phyloP scores from a whole-genome alignment of 2,329 filamentous ascomycete genomes.

The Aspergillus carbonarius region DNA sequence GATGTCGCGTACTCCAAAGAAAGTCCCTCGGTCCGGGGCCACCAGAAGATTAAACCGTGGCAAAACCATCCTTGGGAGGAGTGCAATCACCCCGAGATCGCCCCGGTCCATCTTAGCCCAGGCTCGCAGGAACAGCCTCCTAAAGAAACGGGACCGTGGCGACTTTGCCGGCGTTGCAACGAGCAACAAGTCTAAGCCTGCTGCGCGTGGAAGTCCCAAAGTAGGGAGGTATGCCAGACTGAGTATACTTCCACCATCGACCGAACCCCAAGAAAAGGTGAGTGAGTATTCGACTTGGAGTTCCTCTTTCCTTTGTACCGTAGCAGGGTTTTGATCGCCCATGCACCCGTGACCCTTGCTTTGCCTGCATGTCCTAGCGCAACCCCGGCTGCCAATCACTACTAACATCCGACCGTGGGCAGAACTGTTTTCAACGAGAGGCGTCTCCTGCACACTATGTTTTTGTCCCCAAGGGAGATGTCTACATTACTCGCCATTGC shows the following conservation, averaged over 20 bases:
- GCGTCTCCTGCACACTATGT: slow-evolving; percentile 34
- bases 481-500: slow-evolving; percentile 46
- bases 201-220: not conserved
- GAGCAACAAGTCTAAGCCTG: slow-evolving; percentile 5
- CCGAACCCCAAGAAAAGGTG: slow-evolving; percentile 31
- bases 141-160: slow-evolving; percentile 7
- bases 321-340: not conserved
- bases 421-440: slow-evolving; percentile 34
- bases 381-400: not conserved
- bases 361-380: slow-evolving; percentile 8
- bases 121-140: slow-evolving; percentile 11
- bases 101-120: slow-evolving; percentile 15
- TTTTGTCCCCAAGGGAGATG: slow-evolving; percentile 44
- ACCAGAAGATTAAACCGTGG: slow-evolving; percentile 5
- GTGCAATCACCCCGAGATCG: slow-evolving; percentile 12
- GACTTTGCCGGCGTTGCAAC: slow-evolving; percentile 2
- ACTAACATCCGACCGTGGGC: slow-evolving; percentile 6
- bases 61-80: slow-evolving; percentile 12
- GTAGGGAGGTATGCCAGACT: slow-evolving; percentile 2
- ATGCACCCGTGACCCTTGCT: not conserved
- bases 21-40: slow-evolving; percentile 2
- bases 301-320: not conserved
- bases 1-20: not conserved
- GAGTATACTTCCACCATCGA: slow-evolving; percentile 19
- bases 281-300: slow-evolving; percentile 16